Evolutionary conservation across 2,329 filamentous ascomycete species (phyloP).

Genomic region (Arthroderma sp.): DNA sequence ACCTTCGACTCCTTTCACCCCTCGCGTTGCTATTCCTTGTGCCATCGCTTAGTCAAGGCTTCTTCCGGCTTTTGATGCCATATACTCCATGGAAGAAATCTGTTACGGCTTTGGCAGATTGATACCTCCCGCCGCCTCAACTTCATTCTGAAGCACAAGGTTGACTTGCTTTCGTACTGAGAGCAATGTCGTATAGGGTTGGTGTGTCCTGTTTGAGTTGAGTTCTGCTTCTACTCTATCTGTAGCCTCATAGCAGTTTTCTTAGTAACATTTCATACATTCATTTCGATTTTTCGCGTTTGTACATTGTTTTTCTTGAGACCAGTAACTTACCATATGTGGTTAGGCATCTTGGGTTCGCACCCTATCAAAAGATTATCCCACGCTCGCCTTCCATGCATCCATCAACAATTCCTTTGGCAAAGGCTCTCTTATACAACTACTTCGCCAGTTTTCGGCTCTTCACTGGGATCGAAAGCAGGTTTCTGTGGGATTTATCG

Average conservation of each 20-base stretch:
- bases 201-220: constrained; percentile 95
- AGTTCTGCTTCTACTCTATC: constrained; percentile 57
- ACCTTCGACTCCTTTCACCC: constrained; percentile 9
- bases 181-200: constrained; percentile 57
- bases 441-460: constrained; percentile 83
- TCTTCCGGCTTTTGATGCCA: neutral
- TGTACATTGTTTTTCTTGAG: constrained; percentile 14
- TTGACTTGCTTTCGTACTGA: constrained; percentile 83
- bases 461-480: constrained; percentile 87
- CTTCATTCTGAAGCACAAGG: constrained; percentile 49
- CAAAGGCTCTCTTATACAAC: constrained; percentile 83
- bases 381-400: constrained; percentile 87
- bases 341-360: constrained; percentile 84
- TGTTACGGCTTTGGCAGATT: constrained; percentile 99
- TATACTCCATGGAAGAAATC: constrained; percentile 58
- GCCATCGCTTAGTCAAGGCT: neutral
- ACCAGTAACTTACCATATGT: constrained; percentile 17
- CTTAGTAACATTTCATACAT: constrained; percentile 99
- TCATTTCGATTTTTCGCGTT: constrained; percentile 11
- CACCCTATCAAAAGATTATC: constrained; percentile 74
- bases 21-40: constrained; percentile 15
- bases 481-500: constrained; percentile 79
- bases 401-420: constrained; percentile 93
- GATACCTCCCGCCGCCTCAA: constrained; percentile 57
- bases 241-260: constrained; percentile 61